Base-by-base conservation (phyloP, 768 basidiomycete species). In the Serpula lacrymans region DNA sequence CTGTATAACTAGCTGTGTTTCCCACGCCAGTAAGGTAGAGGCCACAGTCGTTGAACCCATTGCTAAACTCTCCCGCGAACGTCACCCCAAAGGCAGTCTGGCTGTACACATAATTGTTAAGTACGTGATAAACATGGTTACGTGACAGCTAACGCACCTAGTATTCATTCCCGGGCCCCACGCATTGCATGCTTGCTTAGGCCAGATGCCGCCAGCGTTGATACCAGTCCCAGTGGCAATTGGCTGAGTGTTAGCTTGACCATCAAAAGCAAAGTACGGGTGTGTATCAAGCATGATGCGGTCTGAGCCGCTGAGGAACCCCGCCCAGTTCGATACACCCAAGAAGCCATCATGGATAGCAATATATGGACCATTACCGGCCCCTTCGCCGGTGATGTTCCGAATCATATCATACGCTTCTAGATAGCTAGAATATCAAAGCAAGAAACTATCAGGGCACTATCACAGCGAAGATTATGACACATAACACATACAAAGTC, bases 31-130 rank as follows among this genome's bases (percentile, higher is more conserved):
- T 70, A 46, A 67, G 64, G 58, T 57, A 77, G 36, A 74, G 62
- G 10, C 80, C 84, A 52, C 87, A 88, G 38, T 77, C 69, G 52
- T 84, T 88, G 50, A 69, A 71, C 8, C 78, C 82, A 2, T 71
- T 71, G 38, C 83, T 78, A 61, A 84, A 91, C 61, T 94, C 91
- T 30, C 88, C 91, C 1, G 79, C 80, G 18, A 83, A 55, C 11
- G 80, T 80, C 28, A 91, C 62, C 8, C 91, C 91, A 51, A 89
- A 88, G 6, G 63, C 57, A 43, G 52, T 61, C 56, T 59, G 75
- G 55, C 72, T 75, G 41, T 23, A 49, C 34, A 34, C 21, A 34
- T 23, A 17, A 34, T 37, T 18, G 14, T 46, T 23, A 45, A 38
- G 21, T 33, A 17, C 5, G 16, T 6, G 22, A 13, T 26, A 17